Evolutionary conservation across 768 basidiomycete genomes (phyloP).

Genomic region (Boletus pseudo-olivaceus): DNA sequence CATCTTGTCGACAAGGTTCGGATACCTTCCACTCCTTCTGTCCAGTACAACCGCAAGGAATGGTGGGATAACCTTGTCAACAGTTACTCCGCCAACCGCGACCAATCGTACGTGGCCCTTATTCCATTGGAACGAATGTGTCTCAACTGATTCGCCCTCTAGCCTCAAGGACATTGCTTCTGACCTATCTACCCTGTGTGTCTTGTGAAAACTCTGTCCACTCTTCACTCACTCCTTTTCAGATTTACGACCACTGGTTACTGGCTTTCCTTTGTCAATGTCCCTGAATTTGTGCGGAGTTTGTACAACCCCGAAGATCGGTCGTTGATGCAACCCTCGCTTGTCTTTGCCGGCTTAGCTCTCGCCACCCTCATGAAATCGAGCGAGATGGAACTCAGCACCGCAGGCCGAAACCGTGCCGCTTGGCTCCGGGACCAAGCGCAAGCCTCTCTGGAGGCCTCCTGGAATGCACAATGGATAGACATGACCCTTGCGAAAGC

Average conservation of each 20-base stretch:
- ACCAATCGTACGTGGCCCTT: conserved; percentile 38
- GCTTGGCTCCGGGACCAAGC: conserved; percentile 56
- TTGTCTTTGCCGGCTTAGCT: conserved; percentile 66
- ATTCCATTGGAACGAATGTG: background rate
- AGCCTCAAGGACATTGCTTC: conserved; percentile 48
- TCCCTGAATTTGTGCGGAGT: conserved; percentile 49
- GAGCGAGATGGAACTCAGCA: conserved; percentile 58
- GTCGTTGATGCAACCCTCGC: conserved; percentile 61
- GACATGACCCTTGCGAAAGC: conserved; percentile 70
- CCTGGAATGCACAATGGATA: conserved; percentile 49
- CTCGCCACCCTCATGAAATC: conserved; percentile 71
- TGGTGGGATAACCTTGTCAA: conserved; percentile 51
- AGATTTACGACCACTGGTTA: conserved; percentile 65
- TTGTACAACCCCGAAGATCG: conserved; percentile 53
- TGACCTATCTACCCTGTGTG: conserved; percentile 54
- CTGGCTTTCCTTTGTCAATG: conserved; percentile 67
- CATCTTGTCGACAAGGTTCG: conserved; percentile 28
- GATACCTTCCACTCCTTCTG: conserved; percentile 25
- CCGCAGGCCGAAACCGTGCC: conserved; percentile 54
- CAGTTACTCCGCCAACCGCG: conserved; percentile 38
- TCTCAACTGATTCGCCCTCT: conserved; percentile 4
- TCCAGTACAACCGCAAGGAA: conserved; percentile 34
- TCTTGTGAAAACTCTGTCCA: background rate
- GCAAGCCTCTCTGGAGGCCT: conserved; percentile 48
- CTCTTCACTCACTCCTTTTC: conserved; percentile 9